These are phyloP conservation scores for Cercospora sesami DNA, from an alignment of 2,329 filamentous ascomycete species.

Conservation along the genomic window DNA sequence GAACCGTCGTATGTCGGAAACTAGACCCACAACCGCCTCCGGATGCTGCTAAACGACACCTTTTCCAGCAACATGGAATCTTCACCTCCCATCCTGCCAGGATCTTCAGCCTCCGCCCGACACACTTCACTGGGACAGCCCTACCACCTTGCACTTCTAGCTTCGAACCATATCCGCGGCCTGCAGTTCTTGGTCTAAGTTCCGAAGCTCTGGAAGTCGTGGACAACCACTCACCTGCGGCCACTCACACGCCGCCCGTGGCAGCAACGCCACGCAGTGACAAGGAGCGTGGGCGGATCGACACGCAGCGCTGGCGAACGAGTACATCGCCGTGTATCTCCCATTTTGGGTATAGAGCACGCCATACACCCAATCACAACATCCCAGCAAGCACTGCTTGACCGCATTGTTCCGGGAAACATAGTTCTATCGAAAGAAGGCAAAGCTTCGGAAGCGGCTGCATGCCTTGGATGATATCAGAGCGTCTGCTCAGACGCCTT, in stretches of 20 bases:
- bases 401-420: constrained; percentile 12
- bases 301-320: neutral
- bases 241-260: neutral
- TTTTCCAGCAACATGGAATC: neutral
- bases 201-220: neutral
- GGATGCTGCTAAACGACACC: neutral
- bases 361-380: constrained; percentile 8
- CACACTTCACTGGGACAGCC: neutral
- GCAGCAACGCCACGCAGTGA: neutral
- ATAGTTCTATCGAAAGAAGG: constrained; percentile 3
- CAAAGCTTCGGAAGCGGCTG: constrained; percentile 9
- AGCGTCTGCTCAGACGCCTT: constrained; percentile 6
- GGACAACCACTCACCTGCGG: neutral
- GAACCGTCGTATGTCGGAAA: neutral
- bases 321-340: neutral
- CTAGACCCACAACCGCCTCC: neutral
- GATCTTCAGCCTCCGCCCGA: neutral
- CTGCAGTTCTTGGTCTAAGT: neutral
- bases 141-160: neutral
- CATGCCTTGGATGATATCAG: constrained; percentile 7
- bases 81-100: neutral
- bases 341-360: neutral
- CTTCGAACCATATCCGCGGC: neutral
- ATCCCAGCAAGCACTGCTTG: constrained; percentile 9
- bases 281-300: constrained; percentile 10